Evolutionary conservation across 768 basidiomycete genomes (phyloP), one percentile per base, ranked within the genome.

Genomic region (Austroboletus eburneus): DNA sequence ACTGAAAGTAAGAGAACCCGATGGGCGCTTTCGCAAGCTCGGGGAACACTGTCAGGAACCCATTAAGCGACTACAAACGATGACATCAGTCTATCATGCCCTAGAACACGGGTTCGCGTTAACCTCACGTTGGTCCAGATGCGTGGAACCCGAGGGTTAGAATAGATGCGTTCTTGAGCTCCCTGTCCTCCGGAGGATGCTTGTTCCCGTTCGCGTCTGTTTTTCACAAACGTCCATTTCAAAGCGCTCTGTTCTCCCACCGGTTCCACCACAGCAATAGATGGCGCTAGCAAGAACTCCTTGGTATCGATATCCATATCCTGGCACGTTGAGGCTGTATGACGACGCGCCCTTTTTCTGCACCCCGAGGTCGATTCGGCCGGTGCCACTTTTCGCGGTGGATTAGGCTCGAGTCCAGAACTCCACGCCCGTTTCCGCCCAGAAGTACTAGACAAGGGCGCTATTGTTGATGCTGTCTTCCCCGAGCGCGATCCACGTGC

Each of bases 51-150:
- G 43, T 54, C 20, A 49, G 8, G 18, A 65, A 51, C 10, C 56
- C 57, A 9, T 42, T 23, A 3, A 51, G 42, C n/a, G 63, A 63
- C 64, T 65, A 35, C 9, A 33, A 25, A 46, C 9, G 39, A 45
- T 4, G 24, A 24, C 17, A 32, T 57, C 25, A 55, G 29, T 29
- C 17, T 42, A 12, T 2, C 6, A 20, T 10, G 8, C 13, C 34
- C 29, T 14, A 6, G 39, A 24, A 23, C 4, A 42, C 33, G 16
- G 4, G 17, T 17, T 46, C 22, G 7, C n/a, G 17, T 27, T 16
- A 20, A 35, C 33, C 62, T 65, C 40, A 65, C 64, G 9, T 51
- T 57, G 9, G 61, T 54, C 66, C 64, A 65, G 17, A 59, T 54
- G 30, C 66, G 51, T 16, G 64, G 64, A 27, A 22, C 23, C 16